Evolutionary conservation across 2,329 filamentous ascomycete genomes (phyloP).

Genomic region (Diaporthe caulivora): DNA sequence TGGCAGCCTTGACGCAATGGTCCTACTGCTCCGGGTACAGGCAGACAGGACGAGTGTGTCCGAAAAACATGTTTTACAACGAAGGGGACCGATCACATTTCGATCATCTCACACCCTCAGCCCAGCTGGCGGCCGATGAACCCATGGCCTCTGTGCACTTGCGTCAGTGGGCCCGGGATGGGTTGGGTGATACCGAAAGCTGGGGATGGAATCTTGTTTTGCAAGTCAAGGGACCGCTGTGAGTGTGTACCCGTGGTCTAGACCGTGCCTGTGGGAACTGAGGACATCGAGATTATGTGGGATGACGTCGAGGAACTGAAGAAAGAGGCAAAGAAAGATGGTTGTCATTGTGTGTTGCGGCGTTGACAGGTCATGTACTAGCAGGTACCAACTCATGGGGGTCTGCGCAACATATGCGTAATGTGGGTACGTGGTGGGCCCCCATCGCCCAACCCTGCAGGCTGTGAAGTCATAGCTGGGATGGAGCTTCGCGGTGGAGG

Average conservation of each 20-base stretch:
- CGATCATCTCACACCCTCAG: constrained; percentile 26
- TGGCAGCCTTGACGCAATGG: constrained; percentile 41
- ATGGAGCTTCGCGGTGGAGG: constrained; percentile 33
- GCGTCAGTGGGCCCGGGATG: constrained; percentile 35
- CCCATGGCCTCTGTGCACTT: constrained; percentile 26
- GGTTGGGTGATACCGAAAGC: constrained; percentile 13
- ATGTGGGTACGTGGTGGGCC: constrained; percentile 20
- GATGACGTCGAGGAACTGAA: constrained; percentile 39
- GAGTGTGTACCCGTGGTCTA: constrained; percentile 19
- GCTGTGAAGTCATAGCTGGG: constrained; percentile 38
- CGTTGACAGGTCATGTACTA: constrained; percentile 27
- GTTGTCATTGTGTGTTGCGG: neutral
- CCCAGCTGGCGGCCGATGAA: neutral
- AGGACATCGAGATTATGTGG: constrained; percentile 31
- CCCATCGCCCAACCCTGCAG: constrained; percentile 23
- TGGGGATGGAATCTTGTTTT: constrained; percentile 38
- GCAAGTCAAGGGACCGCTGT: constrained; percentile 26
- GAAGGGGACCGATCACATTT: constrained; percentile 22
- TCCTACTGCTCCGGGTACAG: neutral
- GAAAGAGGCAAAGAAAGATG: constrained; percentile 7
- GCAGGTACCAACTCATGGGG: constrained; percentile 34
- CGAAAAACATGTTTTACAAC: constrained; percentile 33
- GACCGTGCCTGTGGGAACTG: constrained; percentile 24
- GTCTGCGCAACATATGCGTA: constrained; percentile 6
- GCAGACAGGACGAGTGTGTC: neutral